Evolutionary conservation across 306 rosid genomes (phyloP), one percentile per base, ranked within the genome.

Genomic region (Urtica urens): DNA sequence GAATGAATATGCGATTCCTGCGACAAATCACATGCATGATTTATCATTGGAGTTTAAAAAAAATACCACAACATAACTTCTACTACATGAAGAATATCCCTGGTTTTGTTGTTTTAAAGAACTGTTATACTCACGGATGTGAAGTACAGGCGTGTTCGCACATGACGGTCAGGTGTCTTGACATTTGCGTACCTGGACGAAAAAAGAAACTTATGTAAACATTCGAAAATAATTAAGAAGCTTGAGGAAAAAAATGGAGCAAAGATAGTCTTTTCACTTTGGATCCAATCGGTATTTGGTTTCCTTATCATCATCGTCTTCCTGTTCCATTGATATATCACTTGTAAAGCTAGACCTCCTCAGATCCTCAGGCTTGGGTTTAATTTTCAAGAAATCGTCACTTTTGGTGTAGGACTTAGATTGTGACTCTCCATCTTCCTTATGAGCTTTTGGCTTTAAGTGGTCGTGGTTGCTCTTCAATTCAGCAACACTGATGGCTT

Each of bases 1-100:
- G 99, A 85, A 75, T 90, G 99, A 47, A 90, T 81, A 62, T 90
- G 99, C 43, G 99, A 90, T 69, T 90, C 99, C 99, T 90, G 75
- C 50, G 74, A 51, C 35, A 21, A 50, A 14, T 18, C 19, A 8
- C 20, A 57, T 22, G 10, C 6, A 16, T 3, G 13, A 45, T 27
- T 37, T 33, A 53, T 7, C 50, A 10, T 10, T n/a, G n/a, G n/a
- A n/a, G 37, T 33, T 6, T 18, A 42, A 6, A 25, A 28, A 54
- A 23, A 41, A 18, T 10, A 18, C 7, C 24, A 17, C 23, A 20
- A 9, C 48, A n/a, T 42, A 42, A 48, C 5, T n/a, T n/a, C n/a
- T 27, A 27, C n/a, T 27, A 12, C 14, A 11, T 28, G 17, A 48
- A 50, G 16, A 15, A 29, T 7, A 30, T 50, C 9, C 4, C 26